Base-by-base conservation (phyloP, 805 yeast genomes). In the Starmera dryadoides region DNA sequence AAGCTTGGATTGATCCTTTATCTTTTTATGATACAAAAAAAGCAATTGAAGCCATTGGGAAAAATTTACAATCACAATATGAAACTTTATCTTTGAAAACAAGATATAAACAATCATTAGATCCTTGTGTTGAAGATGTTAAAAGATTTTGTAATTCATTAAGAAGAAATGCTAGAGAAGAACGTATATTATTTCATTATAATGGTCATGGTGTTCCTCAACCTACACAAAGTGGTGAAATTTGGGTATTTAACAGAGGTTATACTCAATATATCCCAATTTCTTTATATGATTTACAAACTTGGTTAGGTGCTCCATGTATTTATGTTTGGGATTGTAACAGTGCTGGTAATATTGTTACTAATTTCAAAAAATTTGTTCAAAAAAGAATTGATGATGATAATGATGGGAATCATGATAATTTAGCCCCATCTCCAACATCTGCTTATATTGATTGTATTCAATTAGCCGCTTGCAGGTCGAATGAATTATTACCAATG, bases 121-220 rank as follows among this genome's bases (percentile, higher is more conserved):
- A 93, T 58, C 98, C 98, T 2, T 85, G 89, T 39, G 96, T 89
- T 17, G 98, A 93, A 55, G 98, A 93, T 55, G 82, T 88, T 30
- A 91, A 91, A 56, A 69, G 97, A 36, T 84, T 89, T 49, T 89
- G 97, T 58, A 83, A 86, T 48, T 84, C 94, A 0, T 64, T 93
- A 43, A 69, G 98, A 48, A 71, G 97, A 40, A 83, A 84, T 42
- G 95, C 97, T 2, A 86, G 89, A 54, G 97, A 91, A 45, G 98
- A 91, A 57, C 71, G 98, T 43, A 84, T 91, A 9, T 59, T 93
- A 39, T 91, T 93, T 59, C 98, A 93, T 58, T 93, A 93, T 59
- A 93, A 93, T 52, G 98, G 98, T 6, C 98, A 93, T 56, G 98
- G 98, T 19, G 98, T 93, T 2, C 98, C 98, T 0, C 87, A 87